Base-by-base conservation (phyloP, 352 stramenopile genomes). In the Pythium apleroticum region DNA sequence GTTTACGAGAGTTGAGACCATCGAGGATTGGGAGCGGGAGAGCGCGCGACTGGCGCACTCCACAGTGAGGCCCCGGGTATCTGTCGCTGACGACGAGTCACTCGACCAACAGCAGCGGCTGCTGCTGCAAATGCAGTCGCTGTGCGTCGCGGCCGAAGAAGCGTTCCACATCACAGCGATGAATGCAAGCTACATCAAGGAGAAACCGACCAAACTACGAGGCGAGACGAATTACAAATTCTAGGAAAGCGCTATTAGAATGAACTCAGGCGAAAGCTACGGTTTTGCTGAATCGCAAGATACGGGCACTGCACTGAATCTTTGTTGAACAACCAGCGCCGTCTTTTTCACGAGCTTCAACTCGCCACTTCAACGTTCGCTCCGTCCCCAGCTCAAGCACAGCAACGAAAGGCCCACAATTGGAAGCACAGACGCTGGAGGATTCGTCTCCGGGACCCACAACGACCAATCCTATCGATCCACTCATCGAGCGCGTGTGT, bases 111-210 rank as follows among this genome's bases (percentile, higher is more conserved):
- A 59, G 10, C 52, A 59, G 52, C 52, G 24, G 10, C 24, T 53
- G 27, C 50, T 57, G 27, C 10, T 43, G 50, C 27, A 57, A 41
- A 39, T 57, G 50, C 25, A 50, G 24, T 39, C 57, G 46, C 57
- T 64, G 20, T 64, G 57, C 20, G 28, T 49, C 46, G 49, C 59
- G 3, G 59, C 59, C 25, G 59, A 65, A 28, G 22, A 59, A 30
- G 57, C 59, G 12, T 65, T 53, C 50, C 59, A 65, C 20, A 65
- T 65, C 59, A 59, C 59, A 45, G 49, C 49, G 25, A 20, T 54
- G 17, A 41, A 17, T 4, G 37, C 22, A 3, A 65, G 57, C 28
- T 35, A 25, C 10, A 19, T 64, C 41, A 31, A 52, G 7, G 45
- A 64, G 22, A n/a, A 41, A 19, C 41, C 31, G 3, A 49, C 8